A percentile compares a stretch with the other conserved stretches of the same genome.
Conservation (phyloP, 352 stramenopile species). For the Pythium chondricola region DNA sequence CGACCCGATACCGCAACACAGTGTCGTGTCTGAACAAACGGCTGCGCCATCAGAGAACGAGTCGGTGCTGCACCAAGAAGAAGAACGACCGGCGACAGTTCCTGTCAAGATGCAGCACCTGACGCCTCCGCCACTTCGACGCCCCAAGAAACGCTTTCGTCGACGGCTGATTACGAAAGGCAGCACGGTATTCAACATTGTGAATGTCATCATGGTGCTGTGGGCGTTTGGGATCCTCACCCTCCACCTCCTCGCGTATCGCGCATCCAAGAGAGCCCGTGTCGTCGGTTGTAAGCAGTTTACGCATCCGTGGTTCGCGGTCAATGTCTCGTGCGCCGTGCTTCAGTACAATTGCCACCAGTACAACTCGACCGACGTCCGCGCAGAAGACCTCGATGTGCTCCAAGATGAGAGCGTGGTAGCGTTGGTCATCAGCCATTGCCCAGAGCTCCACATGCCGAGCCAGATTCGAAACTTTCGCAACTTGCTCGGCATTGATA, state of each 20-base stretch:
- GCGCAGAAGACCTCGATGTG: slow-evolving; percentile 1
- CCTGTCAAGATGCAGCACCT: too few relatives aligned
- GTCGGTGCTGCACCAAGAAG: background rate
- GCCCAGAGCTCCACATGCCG: slow-evolving; percentile 13
- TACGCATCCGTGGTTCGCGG: slow-evolving; percentile 14
- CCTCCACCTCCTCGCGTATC: background rate
- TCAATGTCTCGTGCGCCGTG: slow-evolving; percentile 17
- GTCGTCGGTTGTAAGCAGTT: slow-evolving; percentile 6
- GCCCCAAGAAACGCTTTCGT: background rate
- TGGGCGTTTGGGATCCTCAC: background rate
- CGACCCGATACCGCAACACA: background rate
- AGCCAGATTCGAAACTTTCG: slow-evolving; percentile 14
- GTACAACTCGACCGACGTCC: background rate
- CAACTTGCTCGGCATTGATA: slow-evolving; percentile 27
- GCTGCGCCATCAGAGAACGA: too few relatives aligned
- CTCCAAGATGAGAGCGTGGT: slow-evolving; percentile 13
- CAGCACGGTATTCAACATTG: background rate
- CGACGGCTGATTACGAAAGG: slow-evolving; percentile 4
- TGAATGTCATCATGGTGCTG: slow-evolving; percentile 1
- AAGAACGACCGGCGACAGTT: too few relatives aligned
- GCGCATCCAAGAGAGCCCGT: background rate
- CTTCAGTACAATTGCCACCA: slow-evolving; percentile 22
- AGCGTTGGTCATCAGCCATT: slow-evolving; percentile 24
- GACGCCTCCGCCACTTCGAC: too few relatives aligned
- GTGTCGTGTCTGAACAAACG: too few relatives aligned